Base-by-base conservation (phyloP, 768 basidiomycete genomes). In the Chalciporus piperatus region DNA sequence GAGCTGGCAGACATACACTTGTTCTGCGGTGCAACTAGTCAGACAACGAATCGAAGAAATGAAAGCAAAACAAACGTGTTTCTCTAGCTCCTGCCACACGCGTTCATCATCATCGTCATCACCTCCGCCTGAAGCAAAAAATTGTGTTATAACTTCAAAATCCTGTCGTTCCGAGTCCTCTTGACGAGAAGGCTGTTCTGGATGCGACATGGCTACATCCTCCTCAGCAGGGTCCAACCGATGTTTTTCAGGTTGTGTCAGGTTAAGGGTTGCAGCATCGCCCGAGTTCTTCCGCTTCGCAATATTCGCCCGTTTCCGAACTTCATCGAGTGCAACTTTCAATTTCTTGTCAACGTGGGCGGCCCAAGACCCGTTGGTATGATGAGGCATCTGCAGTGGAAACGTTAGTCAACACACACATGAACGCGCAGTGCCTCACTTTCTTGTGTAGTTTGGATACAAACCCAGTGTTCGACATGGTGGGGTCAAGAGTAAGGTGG, bases 371-470 rank as follows among this genome's bases (percentile, higher is more conserved):
- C 30, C 61, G 6, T 58, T 12, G 3, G 73, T 58, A 62, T 88
- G 87, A 56, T 83, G 78, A 23, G 83, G 79, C 72, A 88, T 72
- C 87, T 89, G 50, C 11, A 39, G 33, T n/a, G 10, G 7, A 20
- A 25, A 28, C 4, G n/a, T 57, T 8, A 57, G 35, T 39, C 10
- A 10, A 42, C 12, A 30, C 16, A 38, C 7, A 42, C 12, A 22
- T 14, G 32, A 32, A 33, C 14, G 44, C 7, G 16, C 1, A n/a
- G 19, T 38, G 19, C 41, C 67, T 27, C 47, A 82, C 85, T 73
- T 83, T 82, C 43, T 62, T 54, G 51, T 74, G 56, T 13, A 85
- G 47, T 35, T 69, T 72, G 20, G 61, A 53, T 19, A 73, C 61
- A 17, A 86, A 61, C 0, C 67, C 65, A 11, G 48, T 61, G 3